phyloP scores from a whole-genome alignment of 345 rosid genomes.

The Anastatica hierochuntica region DNA sequence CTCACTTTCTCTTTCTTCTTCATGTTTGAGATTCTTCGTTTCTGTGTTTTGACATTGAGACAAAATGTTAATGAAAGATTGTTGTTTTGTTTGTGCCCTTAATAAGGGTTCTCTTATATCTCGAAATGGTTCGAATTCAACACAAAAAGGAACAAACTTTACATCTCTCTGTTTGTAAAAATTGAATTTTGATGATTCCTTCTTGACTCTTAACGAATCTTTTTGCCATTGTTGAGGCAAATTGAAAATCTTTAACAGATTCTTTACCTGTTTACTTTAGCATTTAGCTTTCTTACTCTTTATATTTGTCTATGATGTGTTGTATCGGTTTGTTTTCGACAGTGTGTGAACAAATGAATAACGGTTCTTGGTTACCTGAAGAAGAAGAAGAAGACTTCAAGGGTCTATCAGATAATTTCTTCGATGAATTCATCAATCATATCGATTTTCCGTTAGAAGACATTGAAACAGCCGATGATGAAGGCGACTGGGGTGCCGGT shows the following conservation, averaged over 20 bases:
- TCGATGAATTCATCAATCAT: constrained; percentile 42
- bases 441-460: constrained; percentile 58
- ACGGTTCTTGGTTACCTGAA: constrained; percentile 44
- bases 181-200: neutral
- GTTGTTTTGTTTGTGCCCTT: neutral
- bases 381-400: constrained; percentile 43
- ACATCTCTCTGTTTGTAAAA: no score
- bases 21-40: neutral
- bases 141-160: no score
- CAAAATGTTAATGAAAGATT: neutral
- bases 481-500: constrained; percentile 14
- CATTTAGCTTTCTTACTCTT: neutral
- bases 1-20: no score
- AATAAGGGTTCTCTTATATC: no score
- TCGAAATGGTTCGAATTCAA: no score
- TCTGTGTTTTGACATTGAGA: neutral
- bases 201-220: no score
- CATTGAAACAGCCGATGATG: constrained; percentile 30
- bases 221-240: constrained; percentile 6
- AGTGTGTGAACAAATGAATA: constrained; percentile 32
- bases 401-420: constrained; percentile 47
- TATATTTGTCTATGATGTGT: neutral
- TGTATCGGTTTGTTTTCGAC: neutral
- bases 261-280: neutral
- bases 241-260: neutral